Conservation (phyloP, 148 eudicot species). For the Amaranthus cruentus region DNA sequence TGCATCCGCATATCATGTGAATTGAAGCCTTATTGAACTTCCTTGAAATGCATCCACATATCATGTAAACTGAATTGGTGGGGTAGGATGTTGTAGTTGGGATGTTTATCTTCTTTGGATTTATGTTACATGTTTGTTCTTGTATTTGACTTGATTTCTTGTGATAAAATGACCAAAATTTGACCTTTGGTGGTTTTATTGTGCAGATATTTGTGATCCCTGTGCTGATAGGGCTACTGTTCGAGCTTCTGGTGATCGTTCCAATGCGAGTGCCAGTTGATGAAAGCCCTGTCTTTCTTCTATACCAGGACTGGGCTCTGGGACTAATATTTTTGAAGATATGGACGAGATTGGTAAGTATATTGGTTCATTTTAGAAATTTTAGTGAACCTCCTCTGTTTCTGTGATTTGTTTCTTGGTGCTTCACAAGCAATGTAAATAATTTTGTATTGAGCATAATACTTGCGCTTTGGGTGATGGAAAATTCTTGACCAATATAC, state of each 20-base stretch:
- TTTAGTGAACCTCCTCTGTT: not conserved
- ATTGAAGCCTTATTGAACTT: too few species aligned
- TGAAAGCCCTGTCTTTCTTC: slow-evolving; percentile 96
- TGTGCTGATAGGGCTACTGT: slow-evolving; percentile 85
- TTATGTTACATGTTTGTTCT: too few species aligned
- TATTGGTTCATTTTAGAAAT: not conserved
- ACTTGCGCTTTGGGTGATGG: not conserved
- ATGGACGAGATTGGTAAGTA: slow-evolving; percentile 93
- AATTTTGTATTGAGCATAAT: not conserved
- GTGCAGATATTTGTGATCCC: slow-evolving; percentile 87
- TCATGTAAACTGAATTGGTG: too few species aligned
- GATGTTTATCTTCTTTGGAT: too few species aligned
- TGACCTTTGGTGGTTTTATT: slow-evolving; percentile 11
- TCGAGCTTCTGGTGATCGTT: slow-evolving; percentile 91
- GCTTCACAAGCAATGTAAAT: not conserved
- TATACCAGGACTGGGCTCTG: slow-evolving; percentile 98
- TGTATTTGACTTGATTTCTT: too few species aligned
- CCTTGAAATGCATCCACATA: too few species aligned
- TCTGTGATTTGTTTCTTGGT: not conserved
- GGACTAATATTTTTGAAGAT: slow-evolving; percentile 88
- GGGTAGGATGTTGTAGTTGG: too few species aligned
- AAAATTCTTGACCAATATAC: not conserved
- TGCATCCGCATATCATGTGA: too few species aligned
- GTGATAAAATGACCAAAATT: not conserved
- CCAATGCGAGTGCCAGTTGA: slow-evolving; percentile 97